A percentile compares a stretch with the other conserved stretches of the same genome.
phyloP scores from a whole-genome alignment of 2,329 filamentous ascomycete genomes.

The Xenosphaeropsis pyriputrescens region DNA sequence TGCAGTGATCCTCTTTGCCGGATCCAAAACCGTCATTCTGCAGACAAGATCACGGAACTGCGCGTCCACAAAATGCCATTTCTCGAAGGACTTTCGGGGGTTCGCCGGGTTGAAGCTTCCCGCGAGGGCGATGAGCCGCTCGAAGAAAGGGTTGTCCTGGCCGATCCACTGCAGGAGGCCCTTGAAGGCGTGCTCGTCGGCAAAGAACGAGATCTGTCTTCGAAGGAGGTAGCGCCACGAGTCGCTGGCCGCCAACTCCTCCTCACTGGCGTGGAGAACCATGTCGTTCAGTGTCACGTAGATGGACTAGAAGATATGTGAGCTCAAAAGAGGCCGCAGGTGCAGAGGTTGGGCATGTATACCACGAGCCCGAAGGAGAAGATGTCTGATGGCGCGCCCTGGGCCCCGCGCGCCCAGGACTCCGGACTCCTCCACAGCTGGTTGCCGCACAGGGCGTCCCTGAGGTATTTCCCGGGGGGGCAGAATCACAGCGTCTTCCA shows the following conservation, averaged over 20 bases:
- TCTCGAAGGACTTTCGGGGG: conserved; percentile 24
- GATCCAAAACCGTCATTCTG: conserved; percentile 24
- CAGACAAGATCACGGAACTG: conserved; percentile 24
- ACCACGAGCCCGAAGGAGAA: conserved; percentile 28
- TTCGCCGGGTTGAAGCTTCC: conserved; percentile 25
- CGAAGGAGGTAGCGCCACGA: conserved; percentile 23
- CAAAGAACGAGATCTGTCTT: conserved; percentile 31
- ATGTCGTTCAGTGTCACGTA: conserved; percentile 26
- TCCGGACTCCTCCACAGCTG: conserved; percentile 30
- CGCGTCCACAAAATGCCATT: conserved; percentile 24
- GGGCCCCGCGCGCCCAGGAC: conserved; percentile 23
- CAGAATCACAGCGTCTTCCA: conserved; percentile 25
- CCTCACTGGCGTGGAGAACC: conserved; percentile 19
- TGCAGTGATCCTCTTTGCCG: conserved; percentile 23
- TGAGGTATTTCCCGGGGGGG: conserved; percentile 18
- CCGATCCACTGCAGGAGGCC: conserved; percentile 26
- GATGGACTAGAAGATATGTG: conserved; percentile 21
- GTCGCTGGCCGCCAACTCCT: conserved; percentile 6
- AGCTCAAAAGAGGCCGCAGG: conserved; percentile 3
- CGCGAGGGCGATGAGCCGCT: conserved; percentile 21
- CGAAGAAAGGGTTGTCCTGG: conserved; percentile 21
- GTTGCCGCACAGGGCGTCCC: conserved; percentile 24
- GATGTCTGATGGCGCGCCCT: conserved; percentile 24
- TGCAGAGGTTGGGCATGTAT: conserved; percentile 5
- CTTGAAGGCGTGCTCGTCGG: conserved; percentile 23